These are phyloP conservation scores for Alternaria sp. DNA, from an alignment of 2,329 filamentous ascomycete species.

Conservation along the genomic window DNA sequence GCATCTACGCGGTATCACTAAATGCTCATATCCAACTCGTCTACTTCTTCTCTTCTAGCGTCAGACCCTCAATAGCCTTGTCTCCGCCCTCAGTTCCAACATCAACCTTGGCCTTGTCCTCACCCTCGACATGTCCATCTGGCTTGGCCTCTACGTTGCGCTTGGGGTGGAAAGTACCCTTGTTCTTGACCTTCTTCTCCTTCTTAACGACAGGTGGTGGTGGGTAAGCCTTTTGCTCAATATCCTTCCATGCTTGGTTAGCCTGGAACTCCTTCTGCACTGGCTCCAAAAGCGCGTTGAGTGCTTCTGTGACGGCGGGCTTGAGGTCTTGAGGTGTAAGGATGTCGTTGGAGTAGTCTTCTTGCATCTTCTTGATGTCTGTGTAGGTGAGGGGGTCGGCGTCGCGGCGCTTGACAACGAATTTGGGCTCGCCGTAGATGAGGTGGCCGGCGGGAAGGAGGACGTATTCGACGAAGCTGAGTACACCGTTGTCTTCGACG, in stretches of 20 bases:
- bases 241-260: slow-evolving; percentile 80
- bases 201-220: slow-evolving; percentile 66
- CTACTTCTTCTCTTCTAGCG: slow-evolving; percentile 43
- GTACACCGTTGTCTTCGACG: slow-evolving; percentile 84
- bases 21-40: not conserved
- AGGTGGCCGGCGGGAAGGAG: slow-evolving; percentile 80
- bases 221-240: slow-evolving; percentile 83
- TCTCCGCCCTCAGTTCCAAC: slow-evolving; percentile 51
- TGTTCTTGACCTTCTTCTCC: slow-evolving; percentile 79
- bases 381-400: slow-evolving; percentile 84
- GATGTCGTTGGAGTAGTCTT: slow-evolving; percentile 83
- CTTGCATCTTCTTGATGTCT: slow-evolving; percentile 76
- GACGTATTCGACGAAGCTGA: slow-evolving; percentile 87
- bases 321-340: slow-evolving; percentile 90
- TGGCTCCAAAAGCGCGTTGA: slow-evolving; percentile 78
- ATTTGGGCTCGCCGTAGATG: slow-evolving; percentile 63
- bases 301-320: slow-evolving; percentile 77
- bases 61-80: slow-evolving; percentile 45
- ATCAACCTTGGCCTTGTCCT: slow-evolving; percentile 53
- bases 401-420: slow-evolving; percentile 71
- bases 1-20: not conserved
- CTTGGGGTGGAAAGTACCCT: slow-evolving; percentile 70
- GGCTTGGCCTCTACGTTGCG: slow-evolving; percentile 55
- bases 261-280: slow-evolving; percentile 78
- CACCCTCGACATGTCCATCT: slow-evolving; percentile 57